phyloP scores from a whole-genome alignment of 2,329 filamentous ascomycete species.

The Colletotrichum tamarilloi region DNA sequence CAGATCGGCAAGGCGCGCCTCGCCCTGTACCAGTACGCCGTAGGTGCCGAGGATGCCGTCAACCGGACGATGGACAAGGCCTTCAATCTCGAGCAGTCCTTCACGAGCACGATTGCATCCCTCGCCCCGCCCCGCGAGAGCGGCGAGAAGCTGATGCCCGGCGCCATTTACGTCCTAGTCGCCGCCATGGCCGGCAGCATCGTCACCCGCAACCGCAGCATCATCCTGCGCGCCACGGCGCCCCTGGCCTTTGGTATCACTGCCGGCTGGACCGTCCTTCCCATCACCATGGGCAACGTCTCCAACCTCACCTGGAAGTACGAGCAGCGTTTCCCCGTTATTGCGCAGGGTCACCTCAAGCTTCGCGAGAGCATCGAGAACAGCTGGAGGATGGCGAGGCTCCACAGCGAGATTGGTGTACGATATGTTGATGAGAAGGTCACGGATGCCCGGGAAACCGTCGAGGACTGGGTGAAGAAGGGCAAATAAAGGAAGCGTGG shows the following conservation, averaged over 20 bases:
- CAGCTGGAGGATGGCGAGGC: constrained; percentile 78
- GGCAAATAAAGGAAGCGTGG: constrained; percentile 70
- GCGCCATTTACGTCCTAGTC: constrained; percentile 90
- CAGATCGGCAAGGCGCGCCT: constrained; percentile 85
- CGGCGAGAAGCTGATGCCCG: constrained; percentile 90
- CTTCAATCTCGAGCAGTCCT: constrained; percentile 87
- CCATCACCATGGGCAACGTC: constrained; percentile 90
- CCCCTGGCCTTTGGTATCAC: constrained; percentile 85
- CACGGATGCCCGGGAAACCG: constrained; percentile 75
- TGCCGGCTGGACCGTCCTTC: constrained; percentile 86
- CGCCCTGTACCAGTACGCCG: constrained; percentile 81
- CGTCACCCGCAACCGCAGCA: constrained; percentile 85
- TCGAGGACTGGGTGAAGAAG: constrained; percentile 93
- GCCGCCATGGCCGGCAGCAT: constrained; percentile 96
- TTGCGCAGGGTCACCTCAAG: constrained; percentile 84
- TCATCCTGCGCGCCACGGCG: constrained; percentile 80
- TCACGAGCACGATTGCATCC: constrained; percentile 89
- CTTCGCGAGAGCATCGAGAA: constrained; percentile 76
- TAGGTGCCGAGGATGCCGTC: constrained; percentile 81
- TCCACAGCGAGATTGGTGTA: constrained; percentile 77
- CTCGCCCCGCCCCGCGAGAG: constrained; percentile 87
- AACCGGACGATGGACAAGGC: constrained; percentile 84
- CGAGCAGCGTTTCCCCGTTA: constrained; percentile 86
- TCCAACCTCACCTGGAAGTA: constrained; percentile 90
- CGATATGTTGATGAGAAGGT: constrained; percentile 86